Evolutionary conservation across 140 eudicot genomes (phyloP).

Genomic region (Bidens hawaiensis): DNA sequence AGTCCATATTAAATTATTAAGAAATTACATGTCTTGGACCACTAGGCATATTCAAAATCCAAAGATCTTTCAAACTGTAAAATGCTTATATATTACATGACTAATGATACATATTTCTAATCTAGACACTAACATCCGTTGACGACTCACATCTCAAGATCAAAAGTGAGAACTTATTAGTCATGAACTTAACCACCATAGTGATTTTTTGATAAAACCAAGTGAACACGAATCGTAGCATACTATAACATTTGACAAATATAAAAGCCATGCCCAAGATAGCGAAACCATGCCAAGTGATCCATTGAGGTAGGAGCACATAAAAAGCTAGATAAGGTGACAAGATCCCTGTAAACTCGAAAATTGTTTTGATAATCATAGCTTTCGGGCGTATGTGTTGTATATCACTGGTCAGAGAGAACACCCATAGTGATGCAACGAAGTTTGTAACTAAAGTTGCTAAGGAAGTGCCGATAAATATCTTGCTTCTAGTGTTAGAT

Average conservation of each 20-base stretch:
- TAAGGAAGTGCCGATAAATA: not conserved
- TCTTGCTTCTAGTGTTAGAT: conserved; percentile 9
- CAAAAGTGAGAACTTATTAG: not conserved
- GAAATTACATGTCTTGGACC: not conserved
- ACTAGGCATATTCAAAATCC: not conserved
- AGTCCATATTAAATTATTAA: too few species aligned
- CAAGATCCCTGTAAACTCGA: too few species aligned
- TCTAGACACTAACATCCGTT: not conserved
- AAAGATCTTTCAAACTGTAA: not conserved
- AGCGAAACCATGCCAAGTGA: conserved; percentile 24
- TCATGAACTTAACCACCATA: not conserved
- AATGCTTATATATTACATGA: not conserved
- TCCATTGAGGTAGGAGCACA: conserved; percentile 11
- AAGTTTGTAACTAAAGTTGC: conserved; percentile 1
- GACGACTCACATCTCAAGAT: not conserved
- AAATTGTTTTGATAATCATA: too few species aligned
- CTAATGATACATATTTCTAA: not conserved
- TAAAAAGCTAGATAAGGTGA: conserved; percentile 1
- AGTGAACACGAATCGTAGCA: not conserved
- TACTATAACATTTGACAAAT: not conserved
- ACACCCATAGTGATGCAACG: conserved; percentile 5
- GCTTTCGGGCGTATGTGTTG: not conserved
- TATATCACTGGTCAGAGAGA: not conserved
- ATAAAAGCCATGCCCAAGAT: not conserved
- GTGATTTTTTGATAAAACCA: not conserved